Percentiles rank a stretch among this genome's conserved stretches.
These are phyloP conservation scores for Fusarium chuoi DNA, from an alignment of 2,329 filamentous ascomycete species.

Conservation along the genomic window DNA sequence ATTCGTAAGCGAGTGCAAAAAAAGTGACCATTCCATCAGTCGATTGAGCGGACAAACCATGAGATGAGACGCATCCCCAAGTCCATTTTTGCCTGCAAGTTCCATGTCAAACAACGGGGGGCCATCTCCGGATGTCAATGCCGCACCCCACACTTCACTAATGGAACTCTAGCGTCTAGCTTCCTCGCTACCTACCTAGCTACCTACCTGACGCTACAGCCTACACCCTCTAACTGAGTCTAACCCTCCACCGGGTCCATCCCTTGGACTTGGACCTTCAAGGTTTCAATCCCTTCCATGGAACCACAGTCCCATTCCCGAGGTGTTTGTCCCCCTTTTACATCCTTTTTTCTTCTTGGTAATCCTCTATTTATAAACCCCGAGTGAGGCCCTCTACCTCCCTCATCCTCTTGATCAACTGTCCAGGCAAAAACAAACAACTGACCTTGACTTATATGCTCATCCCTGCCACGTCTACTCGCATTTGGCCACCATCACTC, in stretches of 20 bases:
- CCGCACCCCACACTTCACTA: constrained; percentile 34
- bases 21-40: constrained; percentile 26
- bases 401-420: constrained; percentile 9
- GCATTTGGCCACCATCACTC: constrained; percentile 14
- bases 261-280: constrained; percentile 10
- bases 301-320: constrained; percentile 13
- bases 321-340: constrained; percentile 26
- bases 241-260: constrained; percentile 1
- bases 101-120: constrained; percentile 22
- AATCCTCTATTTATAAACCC: constrained; percentile 24
- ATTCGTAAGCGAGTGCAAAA: not conserved
- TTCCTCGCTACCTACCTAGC: not conserved
- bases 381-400: constrained; percentile 15
- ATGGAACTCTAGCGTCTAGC: not conserved
- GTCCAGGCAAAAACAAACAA: constrained; percentile 13
- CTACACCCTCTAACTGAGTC: constrained; percentile 1
- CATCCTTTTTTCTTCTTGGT: constrained; percentile 8
- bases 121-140: constrained; percentile 37
- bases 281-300: constrained; percentile 26
- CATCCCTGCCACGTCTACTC: constrained; percentile 32
- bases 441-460: constrained; percentile 17
- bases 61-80: constrained; percentile 18
- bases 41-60: constrained; percentile 25
- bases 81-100: not conserved
- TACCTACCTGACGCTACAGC: no score